A percentile compares a stretch with the other conserved stretches of the same genome.
phyloP scores from a whole-genome alignment of 208 protist species.

The Novymonas esmeraldas region DNA sequence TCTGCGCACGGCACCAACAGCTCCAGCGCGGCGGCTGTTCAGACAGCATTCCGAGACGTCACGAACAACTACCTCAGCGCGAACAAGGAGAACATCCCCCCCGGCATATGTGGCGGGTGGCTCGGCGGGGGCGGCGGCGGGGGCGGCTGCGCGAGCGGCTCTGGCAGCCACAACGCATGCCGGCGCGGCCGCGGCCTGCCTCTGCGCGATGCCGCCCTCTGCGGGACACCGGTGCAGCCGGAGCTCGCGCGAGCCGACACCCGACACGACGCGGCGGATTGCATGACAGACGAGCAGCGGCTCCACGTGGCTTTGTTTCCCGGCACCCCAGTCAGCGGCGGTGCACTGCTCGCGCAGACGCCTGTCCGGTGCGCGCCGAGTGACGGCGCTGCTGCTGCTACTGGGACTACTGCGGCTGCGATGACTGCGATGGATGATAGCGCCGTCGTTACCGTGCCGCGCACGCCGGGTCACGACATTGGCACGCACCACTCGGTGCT shows the following conservation, averaged over 20 bases:
- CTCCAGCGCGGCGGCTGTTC: background rate
- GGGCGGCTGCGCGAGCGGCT: background rate
- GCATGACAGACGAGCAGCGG: background rate
- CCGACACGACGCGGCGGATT: too few species aligned
- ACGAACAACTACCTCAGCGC: slow-evolving; percentile 33
- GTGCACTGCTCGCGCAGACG: too few species aligned
- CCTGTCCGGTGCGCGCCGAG: background rate
- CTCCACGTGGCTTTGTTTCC: background rate
- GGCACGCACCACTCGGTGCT: background rate
- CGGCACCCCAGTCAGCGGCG: too few species aligned
- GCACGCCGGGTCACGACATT: slow-evolving; percentile 24
- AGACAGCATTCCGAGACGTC: slow-evolving; percentile 39
- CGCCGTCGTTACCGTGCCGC: slow-evolving; percentile 2
- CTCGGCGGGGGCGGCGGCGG: background rate
- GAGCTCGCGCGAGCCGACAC: background rate
- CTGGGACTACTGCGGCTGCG: too few species aligned
- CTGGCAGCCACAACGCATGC: background rate
- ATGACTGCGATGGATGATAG: background rate
- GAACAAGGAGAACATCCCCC: slow-evolving; percentile 45
- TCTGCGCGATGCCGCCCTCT: slow-evolving; percentile 4
- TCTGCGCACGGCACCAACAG: background rate
- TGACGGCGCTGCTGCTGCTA: background rate
- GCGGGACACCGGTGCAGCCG: slow-evolving; percentile 12
- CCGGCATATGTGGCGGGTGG: too few species aligned
- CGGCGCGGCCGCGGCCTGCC: background rate